These are phyloP conservation scores for Purshia tridentata DNA, from an alignment of 306 rosid species.

Conservation along the genomic window DNA sequence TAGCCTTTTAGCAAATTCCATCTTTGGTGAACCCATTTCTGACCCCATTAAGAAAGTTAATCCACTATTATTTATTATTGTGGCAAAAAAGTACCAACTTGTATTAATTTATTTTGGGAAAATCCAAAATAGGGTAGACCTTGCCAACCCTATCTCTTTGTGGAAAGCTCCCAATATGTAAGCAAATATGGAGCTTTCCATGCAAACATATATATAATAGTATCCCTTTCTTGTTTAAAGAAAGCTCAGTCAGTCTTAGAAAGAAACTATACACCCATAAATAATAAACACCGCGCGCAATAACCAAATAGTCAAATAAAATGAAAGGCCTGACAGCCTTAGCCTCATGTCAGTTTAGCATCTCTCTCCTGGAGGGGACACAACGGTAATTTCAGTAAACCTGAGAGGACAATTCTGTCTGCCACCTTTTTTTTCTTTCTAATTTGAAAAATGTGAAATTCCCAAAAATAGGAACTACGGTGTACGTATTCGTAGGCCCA, in stretches of 20 bases:
- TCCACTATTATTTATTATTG: background rate
- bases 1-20: background rate
- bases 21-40: background rate
- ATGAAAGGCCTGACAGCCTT: background rate
- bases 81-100: constrained; percentile 2
- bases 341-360: background rate
- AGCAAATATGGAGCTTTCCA: too few species aligned
- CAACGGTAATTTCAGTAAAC: background rate
- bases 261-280: too few species aligned
- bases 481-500: constrained; percentile 34
- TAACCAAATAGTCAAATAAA: background rate
- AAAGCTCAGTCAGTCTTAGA: background rate
- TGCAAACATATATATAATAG: too few species aligned
- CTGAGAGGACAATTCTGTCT: background rate
- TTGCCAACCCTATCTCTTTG: constrained; percentile 2
- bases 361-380: background rate
- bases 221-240: background rate
- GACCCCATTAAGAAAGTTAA: background rate
- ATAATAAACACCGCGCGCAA: too few species aligned
- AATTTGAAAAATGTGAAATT: constrained; percentile 21
- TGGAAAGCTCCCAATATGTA: constrained; percentile 14
- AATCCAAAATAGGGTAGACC: constrained; percentile 16
- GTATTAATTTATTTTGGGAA: background rate
- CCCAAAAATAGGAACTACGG: constrained; percentile 44
- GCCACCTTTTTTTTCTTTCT: background rate